Base-by-base conservation (phyloP, 2,329 filamentous ascomycete genomes). In the Tothia fuscella region DNA sequence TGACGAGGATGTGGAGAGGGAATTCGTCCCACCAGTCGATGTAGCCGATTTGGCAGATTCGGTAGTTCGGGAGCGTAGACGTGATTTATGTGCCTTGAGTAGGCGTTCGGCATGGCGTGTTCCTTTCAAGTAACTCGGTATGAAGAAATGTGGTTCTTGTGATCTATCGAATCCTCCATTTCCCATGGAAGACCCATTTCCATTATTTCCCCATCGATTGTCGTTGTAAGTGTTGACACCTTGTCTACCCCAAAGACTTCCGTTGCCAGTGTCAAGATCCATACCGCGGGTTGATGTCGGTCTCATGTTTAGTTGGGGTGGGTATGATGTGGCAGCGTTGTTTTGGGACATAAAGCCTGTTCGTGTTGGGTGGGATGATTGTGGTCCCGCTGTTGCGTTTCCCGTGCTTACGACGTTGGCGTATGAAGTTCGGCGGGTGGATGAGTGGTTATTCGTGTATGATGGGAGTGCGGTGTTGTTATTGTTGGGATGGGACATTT, bases 51-150 rank as follows among this genome's bases (percentile, higher is more conserved):
- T 30, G 4, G 34, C 20, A 10, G 6, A 13, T 36, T 54, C 54
- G 41, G 63, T 62, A 46, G 59, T 64, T 48, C 68, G 66, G 14
- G 70, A 58, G 57, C 63, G 41, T 28, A 74, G 43, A 55, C 74
- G 82, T 35, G 73, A 70, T 56, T 68, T 74, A 57, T 87, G 73
- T 44, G 73, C 75, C 47, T 84, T 78, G 51, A 82, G 76, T 36
- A 95, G 69, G 56, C 75, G 78, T 51, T 81, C 74, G 41, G 89
- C 76, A 60, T 94, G 88, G 53, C 77, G 75, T 12, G 86, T 89
- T 29, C 76, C 76, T 50, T 71, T 70, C 33, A 96, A 72, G 61
- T 95, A 95, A 4, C 85, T 87, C 1, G 89, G 89, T 9, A 80
- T 72, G 59, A 94, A 87, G 41, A 43, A 43, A 19, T 12, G 31